Base-by-base conservation (phyloP, 2,329 filamentous ascomycete genomes). In the Verticillium nubilum region DNA sequence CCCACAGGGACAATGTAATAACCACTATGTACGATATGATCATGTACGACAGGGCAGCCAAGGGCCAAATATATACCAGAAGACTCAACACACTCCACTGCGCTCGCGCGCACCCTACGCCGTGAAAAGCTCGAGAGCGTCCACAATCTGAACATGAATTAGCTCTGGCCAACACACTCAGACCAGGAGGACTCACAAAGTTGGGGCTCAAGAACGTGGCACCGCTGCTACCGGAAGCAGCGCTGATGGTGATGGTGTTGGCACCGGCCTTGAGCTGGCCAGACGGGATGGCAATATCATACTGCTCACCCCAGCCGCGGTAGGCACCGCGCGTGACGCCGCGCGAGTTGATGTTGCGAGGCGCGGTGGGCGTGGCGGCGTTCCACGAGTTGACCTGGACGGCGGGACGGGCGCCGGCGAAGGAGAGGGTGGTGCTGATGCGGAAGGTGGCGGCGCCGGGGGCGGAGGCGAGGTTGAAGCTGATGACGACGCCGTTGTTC, bases 261-360 rank as follows among this genome's bases (percentile, higher is more conserved):
- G 72, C 72, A 0, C 86, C 87, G n/a, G 75, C 73, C 7, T 82
- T 77, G 54, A 90, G 76, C 2, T 76, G 85, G 0, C 85, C 85
- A 1, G 80, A 73, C 0, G 86, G 84, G 54, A 89, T 80, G n/a
- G 71, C 73, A 53, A 84, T 80, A 61, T 86, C 79, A 66, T 89
- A 89, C 5, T 88, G 79, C 65, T 90, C 86, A 4, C 86, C 86
- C 58, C 78, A 74, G 0, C 86, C 86, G 7, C 85, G 76, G 66
- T 89, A 89, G 0, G 85, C 85, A 12, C 86, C 87, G 13, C 87
- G 77, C 0, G 86, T 89, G 2, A 89, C 79, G 13, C 86, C 86
- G 17, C 86, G 78, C 4, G 82, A 86, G 68, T 89, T 80, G 55
- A 90, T 84, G 72, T 87, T 86, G 10, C 75, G 78, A 0, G 86